Evolutionary conservation across 805 yeast species (phyloP), one percentile per base, ranked within the genome.

Genomic region (Zygotorulaspora sp.): DNA sequence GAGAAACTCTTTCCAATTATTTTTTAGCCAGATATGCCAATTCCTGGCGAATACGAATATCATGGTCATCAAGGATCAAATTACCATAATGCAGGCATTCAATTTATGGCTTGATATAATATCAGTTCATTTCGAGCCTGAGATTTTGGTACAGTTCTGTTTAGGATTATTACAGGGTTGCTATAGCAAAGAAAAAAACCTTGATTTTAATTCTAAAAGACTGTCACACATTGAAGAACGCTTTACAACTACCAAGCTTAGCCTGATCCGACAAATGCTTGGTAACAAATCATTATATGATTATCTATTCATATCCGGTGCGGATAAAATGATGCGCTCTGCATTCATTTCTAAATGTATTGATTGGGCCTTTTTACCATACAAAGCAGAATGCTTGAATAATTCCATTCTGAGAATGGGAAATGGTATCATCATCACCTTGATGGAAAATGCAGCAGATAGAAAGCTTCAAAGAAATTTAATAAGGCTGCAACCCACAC

Each of bases 181-280:
- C 30, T 44, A 50, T 16, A 46, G 50, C 21, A 55, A 50, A 21
- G 55, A 48, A 30, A 36, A 40, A 8, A 30, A 28, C 15, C 22
- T 37, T 30, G 40, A 38, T 8, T 40, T 41, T 6, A 27, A 33
- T 3, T 29, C 41, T 3, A 42, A 28, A 11, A 36, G 35, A 16
- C 21, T 55, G 11, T 33, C 48, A 3, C 37, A 47, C 2, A 53
- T 54, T 25, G 73, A 68, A 41, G 55, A 67, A 13, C 75, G 75
- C 41, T 79, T 79, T 36, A 77, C 79, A 46, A 68, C 78, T 27
- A 66, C 77, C 10, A 82, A 82, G 52, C 64, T 83, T 41, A 58
- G 83, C 21, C 66, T 86, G 43, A 65, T 81, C 40, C 77, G 80
- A 49, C 69, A 84, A 32, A 25, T 63, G 73, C 16, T 68, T 71